Conservation (phyloP, 2,329 filamentous ascomycete genomes). For the Emergomyces pasteurianus region DNA sequence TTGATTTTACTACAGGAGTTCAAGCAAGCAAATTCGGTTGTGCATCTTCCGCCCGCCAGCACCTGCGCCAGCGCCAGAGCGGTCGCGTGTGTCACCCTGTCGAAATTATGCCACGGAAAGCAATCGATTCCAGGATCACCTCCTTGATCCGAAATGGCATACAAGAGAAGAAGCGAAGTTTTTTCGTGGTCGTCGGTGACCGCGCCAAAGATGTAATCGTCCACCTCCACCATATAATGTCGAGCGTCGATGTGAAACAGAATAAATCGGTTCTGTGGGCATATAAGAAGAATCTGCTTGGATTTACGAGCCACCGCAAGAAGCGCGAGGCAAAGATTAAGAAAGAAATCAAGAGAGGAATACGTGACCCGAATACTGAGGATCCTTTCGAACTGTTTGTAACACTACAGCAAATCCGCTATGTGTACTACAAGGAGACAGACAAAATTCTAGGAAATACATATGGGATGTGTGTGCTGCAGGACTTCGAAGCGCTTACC, state of each 20-base stretch:
- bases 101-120: conserved; percentile 33
- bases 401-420: conserved; percentile 90
- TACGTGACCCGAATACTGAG: conserved; percentile 80
- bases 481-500: conserved; percentile 95
- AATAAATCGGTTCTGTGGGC: conserved; percentile 97
- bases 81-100: background rate
- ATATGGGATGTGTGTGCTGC: conserved; percentile 94
- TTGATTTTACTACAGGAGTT: background rate
- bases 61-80: background rate
- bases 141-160: conserved; percentile 84
- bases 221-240: conserved; percentile 85
- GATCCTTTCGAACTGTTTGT: conserved; percentile 97
- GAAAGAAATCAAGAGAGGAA: conserved; percentile 91
- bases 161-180: conserved; percentile 91
- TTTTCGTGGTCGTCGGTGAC: conserved; percentile 94
- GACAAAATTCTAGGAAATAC: conserved; percentile 98
- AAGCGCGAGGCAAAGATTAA: conserved; percentile 98
- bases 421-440: conserved; percentile 99
- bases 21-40: background rate
- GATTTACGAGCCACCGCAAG: conserved; percentile 91
- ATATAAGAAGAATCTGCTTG: conserved; percentile 94
- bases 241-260: conserved; percentile 77
- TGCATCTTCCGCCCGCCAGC: background rate
- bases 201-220: conserved; percentile 94
- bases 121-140: conserved; percentile 77